These are phyloP conservation scores for Aegilops longissima DNA, from an alignment of 176 grass and related monocot genomes.

Conservation along the genomic window DNA sequence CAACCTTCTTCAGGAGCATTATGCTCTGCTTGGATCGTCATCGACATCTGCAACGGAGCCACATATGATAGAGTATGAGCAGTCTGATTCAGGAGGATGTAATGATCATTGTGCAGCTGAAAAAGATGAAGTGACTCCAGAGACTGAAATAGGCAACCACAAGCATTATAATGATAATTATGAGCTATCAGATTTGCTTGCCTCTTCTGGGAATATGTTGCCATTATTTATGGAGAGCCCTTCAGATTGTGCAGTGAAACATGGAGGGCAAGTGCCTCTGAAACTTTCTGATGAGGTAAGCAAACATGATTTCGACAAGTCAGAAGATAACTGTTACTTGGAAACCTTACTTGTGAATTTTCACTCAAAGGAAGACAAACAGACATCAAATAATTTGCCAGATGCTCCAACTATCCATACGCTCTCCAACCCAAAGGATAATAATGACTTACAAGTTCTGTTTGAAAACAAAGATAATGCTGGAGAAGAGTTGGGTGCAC, in stretches of 20 bases:
- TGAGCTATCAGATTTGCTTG: conserved; percentile 11
- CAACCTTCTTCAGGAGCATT: conserved; percentile 13
- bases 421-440: background rate
- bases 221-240: background rate
- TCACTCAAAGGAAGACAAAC: background rate
- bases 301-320: conserved; percentile 10
- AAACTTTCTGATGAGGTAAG: conserved; percentile 13
- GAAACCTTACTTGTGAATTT: background rate
- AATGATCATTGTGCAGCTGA: background rate
- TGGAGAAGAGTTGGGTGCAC: background rate
- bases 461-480: background rate
- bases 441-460: background rate
- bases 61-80: background rate
- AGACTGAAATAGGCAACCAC: background rate
- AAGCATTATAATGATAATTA: background rate
- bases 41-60: background rate
- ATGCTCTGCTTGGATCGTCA: background rate
- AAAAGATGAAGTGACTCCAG: background rate
- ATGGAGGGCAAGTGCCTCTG: conserved; percentile 5
- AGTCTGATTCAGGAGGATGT: conserved; percentile 14
- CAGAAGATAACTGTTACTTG: background rate
- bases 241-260: conserved; percentile 19
- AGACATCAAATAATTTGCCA: background rate
- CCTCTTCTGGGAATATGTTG: background rate
- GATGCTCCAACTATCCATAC: background rate